Conservation (phyloP, 2,329 filamentous ascomycete genomes). For the Reticulascus tulasneorum region DNA sequence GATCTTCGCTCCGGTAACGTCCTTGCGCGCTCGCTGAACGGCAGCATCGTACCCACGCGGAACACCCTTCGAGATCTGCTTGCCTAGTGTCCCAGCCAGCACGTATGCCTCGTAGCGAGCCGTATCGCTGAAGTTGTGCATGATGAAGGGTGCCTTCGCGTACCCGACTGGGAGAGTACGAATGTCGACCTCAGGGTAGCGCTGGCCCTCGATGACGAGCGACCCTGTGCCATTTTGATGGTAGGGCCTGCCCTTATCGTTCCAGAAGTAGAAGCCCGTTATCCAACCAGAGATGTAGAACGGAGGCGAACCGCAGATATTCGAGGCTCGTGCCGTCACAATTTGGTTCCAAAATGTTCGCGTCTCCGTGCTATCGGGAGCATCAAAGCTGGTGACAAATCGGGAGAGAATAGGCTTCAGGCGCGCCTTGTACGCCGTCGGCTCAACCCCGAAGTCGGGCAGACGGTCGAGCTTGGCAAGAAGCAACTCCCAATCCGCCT, state of each 20-base stretch:
- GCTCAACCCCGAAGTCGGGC: slow-evolving; percentile 37
- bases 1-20: slow-evolving; percentile 9
- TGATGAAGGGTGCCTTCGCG: slow-evolving; percentile 33
- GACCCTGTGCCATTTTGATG: slow-evolving; percentile 2
- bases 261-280: slow-evolving; percentile 44
- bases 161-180: slow-evolving; percentile 32
- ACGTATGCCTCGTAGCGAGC: slow-evolving; percentile 28
- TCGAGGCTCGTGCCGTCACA: slow-evolving; percentile 28
- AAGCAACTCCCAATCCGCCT: slow-evolving; percentile 36
- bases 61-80: slow-evolving; percentile 17
- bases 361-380: slow-evolving; percentile 26
- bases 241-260: slow-evolving; percentile 25
- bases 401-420: slow-evolving; percentile 39
- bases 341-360: slow-evolving; percentile 40
- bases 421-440: too few relatives aligned
- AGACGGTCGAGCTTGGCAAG: slow-evolving; percentile 38
- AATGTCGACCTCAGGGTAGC: slow-evolving; percentile 24
- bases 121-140: slow-evolving; percentile 26
- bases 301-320: slow-evolving; percentile 24
- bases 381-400: slow-evolving; percentile 42
- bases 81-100: slow-evolving; percentile 30
- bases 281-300: slow-evolving; percentile 44
- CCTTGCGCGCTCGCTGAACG: slow-evolving; percentile 22
- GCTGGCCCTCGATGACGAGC: slow-evolving; percentile 21
- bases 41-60: slow-evolving; percentile 26